These are phyloP conservation scores for Aspergillus pseudotamarii DNA, from an alignment of 2,329 filamentous ascomycete genomes.

Conservation along the genomic window DNA sequence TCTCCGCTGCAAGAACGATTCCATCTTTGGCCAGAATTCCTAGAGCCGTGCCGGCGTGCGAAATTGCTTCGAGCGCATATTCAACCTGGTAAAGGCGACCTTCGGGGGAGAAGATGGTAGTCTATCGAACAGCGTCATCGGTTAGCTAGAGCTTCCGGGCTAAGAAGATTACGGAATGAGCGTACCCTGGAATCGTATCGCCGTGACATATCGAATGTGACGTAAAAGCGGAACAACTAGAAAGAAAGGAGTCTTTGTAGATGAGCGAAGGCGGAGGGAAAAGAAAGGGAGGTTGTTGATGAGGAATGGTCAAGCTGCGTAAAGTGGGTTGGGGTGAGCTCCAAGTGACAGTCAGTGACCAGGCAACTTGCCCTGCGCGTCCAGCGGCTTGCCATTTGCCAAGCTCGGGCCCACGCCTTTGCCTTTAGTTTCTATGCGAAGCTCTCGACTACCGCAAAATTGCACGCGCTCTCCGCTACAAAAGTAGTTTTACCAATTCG, in stretches of 20 bases:
- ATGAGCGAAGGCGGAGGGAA: conserved; percentile 1
- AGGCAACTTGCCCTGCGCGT: conserved; percentile 46
- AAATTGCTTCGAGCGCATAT: conserved; percentile 98
- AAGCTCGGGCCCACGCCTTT: conserved; percentile 37
- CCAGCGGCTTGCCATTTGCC: conserved; percentile 33
- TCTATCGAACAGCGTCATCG: conserved; percentile 59
- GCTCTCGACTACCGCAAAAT: conserved; percentile 21
- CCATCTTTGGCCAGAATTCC: conserved; percentile 97
- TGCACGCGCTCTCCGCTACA: conserved; percentile 1
- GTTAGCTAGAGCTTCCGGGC: conserved; percentile 38
- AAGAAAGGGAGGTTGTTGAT: conserved; percentile 13
- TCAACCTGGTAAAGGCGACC: conserved; percentile 98
- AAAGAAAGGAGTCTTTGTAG: conserved; percentile 7
- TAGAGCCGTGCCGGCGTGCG: conserved; percentile 93
- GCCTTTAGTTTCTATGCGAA: conserved; percentile 25
- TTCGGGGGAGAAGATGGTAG: conserved; percentile 99
- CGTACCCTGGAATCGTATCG: conserved; percentile 95
- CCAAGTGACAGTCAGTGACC: conserved; percentile 21
- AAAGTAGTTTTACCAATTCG: not conserved
- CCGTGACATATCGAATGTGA: conserved; percentile 73
- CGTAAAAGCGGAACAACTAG: conserved; percentile 14
- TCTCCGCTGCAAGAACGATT: conserved; percentile 95
- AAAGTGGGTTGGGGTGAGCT: conserved; percentile 36
- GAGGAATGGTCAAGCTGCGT: conserved; percentile 22
- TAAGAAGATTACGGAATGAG: conserved; percentile 28